Evolutionary conservation across 768 basidiomycete species (phyloP).

Genomic region (Collybiopsis luxurians): DNA sequence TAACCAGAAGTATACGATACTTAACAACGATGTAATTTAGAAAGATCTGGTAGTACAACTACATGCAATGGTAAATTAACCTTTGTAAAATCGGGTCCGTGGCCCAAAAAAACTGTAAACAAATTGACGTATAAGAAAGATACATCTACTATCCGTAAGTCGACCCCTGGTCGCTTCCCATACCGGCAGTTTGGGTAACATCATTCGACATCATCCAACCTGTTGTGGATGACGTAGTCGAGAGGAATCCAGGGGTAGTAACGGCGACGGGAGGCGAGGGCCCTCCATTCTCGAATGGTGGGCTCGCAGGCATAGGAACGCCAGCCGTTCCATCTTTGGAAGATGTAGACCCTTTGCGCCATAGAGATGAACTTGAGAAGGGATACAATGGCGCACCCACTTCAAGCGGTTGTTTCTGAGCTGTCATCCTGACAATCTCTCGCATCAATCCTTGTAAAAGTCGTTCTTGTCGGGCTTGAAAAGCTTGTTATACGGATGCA

Average conservation of each 20-base stretch:
- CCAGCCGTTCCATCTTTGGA: slow-evolving; percentile 23
- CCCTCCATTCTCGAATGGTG: slow-evolving; percentile 28
- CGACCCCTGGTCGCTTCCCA: not conserved
- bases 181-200: no score
- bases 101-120: no score
- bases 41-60: no score
- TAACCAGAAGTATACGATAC: no score
- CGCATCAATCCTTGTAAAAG: slow-evolving; percentile 81
- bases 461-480: slow-evolving; percentile 75
- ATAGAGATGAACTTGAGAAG: slow-evolving; percentile 69
- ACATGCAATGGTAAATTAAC: no score
- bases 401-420: slow-evolving; percentile 75
- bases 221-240: not conserved
- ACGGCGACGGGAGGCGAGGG: slow-evolving; percentile 1
- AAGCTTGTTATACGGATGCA: slow-evolving; percentile 7
- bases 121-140: no score
- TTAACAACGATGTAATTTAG: no score
- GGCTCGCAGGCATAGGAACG: slow-evolving; percentile 36
- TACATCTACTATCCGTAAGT: no score
- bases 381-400: slow-evolving; percentile 80
- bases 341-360: slow-evolving; percentile 37
- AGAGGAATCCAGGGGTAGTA: not conserved
- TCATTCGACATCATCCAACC: not conserved
- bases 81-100: no score
- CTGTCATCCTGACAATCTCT: slow-evolving; percentile 81